These are phyloP conservation scores for Penicillium samsonianum DNA, from an alignment of 495 filamentous ascomycete genomes.

Conservation along the genomic window DNA sequence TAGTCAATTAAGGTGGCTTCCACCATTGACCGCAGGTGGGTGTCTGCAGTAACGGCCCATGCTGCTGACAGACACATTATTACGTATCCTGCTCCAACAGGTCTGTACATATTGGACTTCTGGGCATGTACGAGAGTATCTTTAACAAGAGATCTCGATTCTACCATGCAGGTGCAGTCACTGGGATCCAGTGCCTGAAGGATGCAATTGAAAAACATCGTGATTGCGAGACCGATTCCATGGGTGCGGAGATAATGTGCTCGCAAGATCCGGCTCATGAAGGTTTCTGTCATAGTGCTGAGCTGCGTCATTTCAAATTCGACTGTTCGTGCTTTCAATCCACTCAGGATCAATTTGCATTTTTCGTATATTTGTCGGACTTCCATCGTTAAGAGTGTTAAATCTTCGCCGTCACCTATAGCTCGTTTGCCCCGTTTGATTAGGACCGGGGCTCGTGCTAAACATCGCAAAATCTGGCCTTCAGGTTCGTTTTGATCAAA, in stretches of 20 bases:
- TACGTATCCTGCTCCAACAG: constrained; percentile 39
- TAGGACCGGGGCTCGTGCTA: constrained; percentile 33
- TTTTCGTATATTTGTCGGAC: constrained; percentile 29
- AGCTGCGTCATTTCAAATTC: constrained; percentile 13
- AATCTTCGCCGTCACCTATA: constrained; percentile 12
- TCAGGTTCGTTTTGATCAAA: constrained; percentile 30
- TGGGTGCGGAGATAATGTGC: constrained; percentile 40
- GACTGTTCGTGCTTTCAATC: constrained; percentile 19
- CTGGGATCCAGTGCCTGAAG: constrained; percentile 25
- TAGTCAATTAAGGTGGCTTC: constrained; percentile 29
- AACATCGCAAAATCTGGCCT: constrained; percentile 31
- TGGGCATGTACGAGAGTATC: constrained; percentile 36
- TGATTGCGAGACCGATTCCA: constrained; percentile 34
- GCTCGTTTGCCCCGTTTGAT: constrained; percentile 26
- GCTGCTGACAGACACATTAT: constrained; percentile 31
- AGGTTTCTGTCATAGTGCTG: not conserved
- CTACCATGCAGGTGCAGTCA: constrained; percentile 12
- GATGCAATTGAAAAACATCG: constrained; percentile 38
- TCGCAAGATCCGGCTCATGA: constrained; percentile 16
- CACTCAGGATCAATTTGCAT: constrained; percentile 23
- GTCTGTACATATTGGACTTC: constrained; percentile 28
- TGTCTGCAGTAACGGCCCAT: constrained; percentile 31
- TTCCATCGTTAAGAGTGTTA: constrained; percentile 23
- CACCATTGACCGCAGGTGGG: constrained; percentile 16
- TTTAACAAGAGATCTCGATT: constrained; percentile 28